Conservation (phyloP, 169 alveolate genomes). For the Plasmodium gonderi region DNA sequence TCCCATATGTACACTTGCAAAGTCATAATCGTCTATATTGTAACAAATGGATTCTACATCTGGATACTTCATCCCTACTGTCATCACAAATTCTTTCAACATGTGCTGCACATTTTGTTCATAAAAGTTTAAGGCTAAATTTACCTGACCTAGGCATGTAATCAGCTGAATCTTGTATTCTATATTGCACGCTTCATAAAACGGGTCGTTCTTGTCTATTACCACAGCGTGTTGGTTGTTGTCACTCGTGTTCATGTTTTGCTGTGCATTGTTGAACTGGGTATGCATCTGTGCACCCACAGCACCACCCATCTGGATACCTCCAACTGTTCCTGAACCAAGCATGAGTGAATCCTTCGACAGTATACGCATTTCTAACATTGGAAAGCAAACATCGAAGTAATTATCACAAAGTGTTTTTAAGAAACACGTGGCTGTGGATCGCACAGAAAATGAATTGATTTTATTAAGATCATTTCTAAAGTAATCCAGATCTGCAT, state of each 20-base stretch:
- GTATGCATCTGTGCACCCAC: neutral
- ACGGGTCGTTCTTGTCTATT: neutral
- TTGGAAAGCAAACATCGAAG: slow-evolving; percentile 36
- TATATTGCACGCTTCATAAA: slow-evolving; percentile 44
- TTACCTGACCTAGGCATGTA: slow-evolving; percentile 35
- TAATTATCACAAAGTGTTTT: slow-evolving; percentile 47
- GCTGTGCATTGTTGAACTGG: neutral
- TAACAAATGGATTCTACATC: slow-evolving; percentile 4
- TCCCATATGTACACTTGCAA: neutral
- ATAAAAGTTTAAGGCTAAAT: slow-evolving; percentile 33
- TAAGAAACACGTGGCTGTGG: slow-evolving; percentile 33
- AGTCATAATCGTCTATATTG: neutral
- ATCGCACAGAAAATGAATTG: slow-evolving; percentile 40
- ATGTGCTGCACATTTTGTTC: slow-evolving; percentile 19
- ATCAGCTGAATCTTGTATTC: slow-evolving; percentile 49
- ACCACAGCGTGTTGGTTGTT: neutral
- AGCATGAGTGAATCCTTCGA: slow-evolving; percentile 17
- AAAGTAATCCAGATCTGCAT: slow-evolving; percentile 61
- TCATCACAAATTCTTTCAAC: slow-evolving; percentile 7
- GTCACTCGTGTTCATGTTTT: neutral
- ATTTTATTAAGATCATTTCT: slow-evolving; percentile 38
- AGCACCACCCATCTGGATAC: neutral
- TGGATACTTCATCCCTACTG: slow-evolving; percentile 16
- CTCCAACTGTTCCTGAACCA: neutral
- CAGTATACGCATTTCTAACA: slow-evolving; percentile 4